Percentiles rank a stretch among this genome's conserved stretches.
These are phyloP conservation scores for Brassica incana DNA, from an alignment of 345 rosid species.

Conservation along the genomic window DNA sequence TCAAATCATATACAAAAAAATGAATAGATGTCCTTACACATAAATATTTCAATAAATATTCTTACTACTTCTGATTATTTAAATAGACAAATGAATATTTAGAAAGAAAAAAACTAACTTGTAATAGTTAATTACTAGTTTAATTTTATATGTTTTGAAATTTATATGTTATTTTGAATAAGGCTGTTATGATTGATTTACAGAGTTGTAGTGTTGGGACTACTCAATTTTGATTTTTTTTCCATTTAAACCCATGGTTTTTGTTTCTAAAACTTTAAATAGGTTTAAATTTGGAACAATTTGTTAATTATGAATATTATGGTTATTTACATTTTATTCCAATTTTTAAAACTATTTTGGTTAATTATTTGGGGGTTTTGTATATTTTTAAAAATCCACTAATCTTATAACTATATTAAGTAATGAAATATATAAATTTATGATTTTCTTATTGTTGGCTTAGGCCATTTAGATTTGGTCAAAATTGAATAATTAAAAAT, in stretches of 20 bases:
- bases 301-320: too few species aligned
- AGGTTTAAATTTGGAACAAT: background rate
- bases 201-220: background rate
- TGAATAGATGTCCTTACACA: background rate
- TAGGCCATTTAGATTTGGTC: background rate
- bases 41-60: background rate
- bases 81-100: background rate
- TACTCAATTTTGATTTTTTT: background rate
- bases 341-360: too few species aligned
- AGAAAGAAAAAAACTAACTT: background rate
- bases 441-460: too few species aligned
- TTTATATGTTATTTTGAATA: too few species aligned
- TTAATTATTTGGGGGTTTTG: background rate
- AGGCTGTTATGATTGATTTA: background rate
- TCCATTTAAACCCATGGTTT: background rate
- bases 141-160: too few species aligned
- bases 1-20: background rate
- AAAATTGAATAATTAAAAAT: too few species aligned
- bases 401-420: background rate
- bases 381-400: background rate
- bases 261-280: background rate
- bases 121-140: background rate
- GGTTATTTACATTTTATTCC: background rate
- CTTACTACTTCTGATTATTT: background rate
- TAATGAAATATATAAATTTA: too few species aligned